Evolutionary conservation across 257 asterid species (phyloP).

Genomic region (Ophiorrhiza pumila): DNA sequence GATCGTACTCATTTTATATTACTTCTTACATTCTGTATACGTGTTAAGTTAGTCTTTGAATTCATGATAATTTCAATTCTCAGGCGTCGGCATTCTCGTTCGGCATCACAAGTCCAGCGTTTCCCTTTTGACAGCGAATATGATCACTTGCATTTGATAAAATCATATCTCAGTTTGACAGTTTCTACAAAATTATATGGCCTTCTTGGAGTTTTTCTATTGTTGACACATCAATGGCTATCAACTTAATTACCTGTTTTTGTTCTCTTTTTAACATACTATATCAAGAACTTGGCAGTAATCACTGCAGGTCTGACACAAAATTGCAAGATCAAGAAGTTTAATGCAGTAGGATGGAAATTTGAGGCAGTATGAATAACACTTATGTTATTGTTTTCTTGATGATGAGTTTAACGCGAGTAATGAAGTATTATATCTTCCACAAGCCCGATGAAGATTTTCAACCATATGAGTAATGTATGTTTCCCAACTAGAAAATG

Average conservation of each 20-base stretch:
- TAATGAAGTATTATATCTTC: background rate
- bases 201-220: too few species aligned
- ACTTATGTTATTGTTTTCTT: background rate
- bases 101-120: background rate
- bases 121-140: too few species aligned
- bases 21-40: conserved; percentile 41
- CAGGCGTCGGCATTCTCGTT: background rate
- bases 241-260: background rate
- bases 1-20: conserved; percentile 25
- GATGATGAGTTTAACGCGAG: background rate
- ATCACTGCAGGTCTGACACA: background rate
- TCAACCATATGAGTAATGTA: conserved; percentile 28
- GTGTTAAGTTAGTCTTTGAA: conserved; percentile 14
- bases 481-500: conserved; percentile 12
- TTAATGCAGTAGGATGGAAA: background rate
- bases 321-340: background rate
- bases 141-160: too few species aligned
- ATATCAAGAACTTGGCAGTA: background rate
- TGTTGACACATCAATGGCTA: background rate
- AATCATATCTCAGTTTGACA: too few species aligned
- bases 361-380: background rate
- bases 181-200: too few species aligned
- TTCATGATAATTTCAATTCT: background rate
- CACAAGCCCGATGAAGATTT: conserved; percentile 41
- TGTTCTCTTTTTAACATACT: too few species aligned